A percentile compares a stretch with the other conserved stretches of the same genome.
Conservation (phyloP, 768 basidiomycete genomes). For the Botryobasidium botryosum region DNA sequence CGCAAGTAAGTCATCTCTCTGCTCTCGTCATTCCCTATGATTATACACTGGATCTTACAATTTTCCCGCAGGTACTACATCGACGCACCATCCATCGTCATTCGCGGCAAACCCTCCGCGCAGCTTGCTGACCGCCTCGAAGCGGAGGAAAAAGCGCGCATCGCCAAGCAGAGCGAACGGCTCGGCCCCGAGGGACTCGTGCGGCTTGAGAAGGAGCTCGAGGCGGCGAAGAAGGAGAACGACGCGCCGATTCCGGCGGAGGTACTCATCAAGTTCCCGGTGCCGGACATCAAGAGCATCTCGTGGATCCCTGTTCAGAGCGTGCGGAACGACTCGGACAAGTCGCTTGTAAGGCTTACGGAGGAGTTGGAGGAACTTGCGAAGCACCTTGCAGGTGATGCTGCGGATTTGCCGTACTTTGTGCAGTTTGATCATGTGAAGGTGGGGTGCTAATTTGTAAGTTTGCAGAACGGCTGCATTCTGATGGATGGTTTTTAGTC, state of each 20-base stretch:
- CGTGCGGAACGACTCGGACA: slow-evolving; percentile 44
- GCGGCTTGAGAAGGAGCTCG: slow-evolving; percentile 45
- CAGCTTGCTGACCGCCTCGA: slow-evolving; percentile 65
- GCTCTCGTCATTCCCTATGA: neutral
- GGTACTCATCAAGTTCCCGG: slow-evolving; percentile 66
- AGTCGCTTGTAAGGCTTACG: slow-evolving; percentile 16
- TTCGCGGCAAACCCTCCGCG: slow-evolving; percentile 81
- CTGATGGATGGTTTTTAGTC: slow-evolving; percentile 35
- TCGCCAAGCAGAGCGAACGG: slow-evolving; percentile 44
- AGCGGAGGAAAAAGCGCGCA: slow-evolving; percentile 58
- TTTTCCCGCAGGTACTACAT: slow-evolving; percentile 66
- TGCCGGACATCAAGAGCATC: slow-evolving; percentile 80
- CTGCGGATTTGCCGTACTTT: slow-evolving; percentile 60
- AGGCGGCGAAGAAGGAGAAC: slow-evolving; percentile 76
- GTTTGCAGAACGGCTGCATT: slow-evolving; percentile 8
- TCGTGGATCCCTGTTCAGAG: slow-evolving; percentile 76
- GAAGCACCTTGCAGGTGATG: slow-evolving; percentile 50
- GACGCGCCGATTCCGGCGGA: slow-evolving; percentile 65
- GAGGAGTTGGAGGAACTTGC: slow-evolving; percentile 29
- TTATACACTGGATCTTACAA: too few relatives aligned
- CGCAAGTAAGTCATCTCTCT: slow-evolving; percentile 36
- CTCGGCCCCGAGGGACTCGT: slow-evolving; percentile 74
- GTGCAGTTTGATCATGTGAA: slow-evolving; percentile 89
- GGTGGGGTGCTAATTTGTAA: slow-evolving; percentile 26
- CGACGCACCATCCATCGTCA: slow-evolving; percentile 50